Percentiles rank a stretch among this genome's conserved stretches.
Conservation (phyloP, 805 yeast species). For the Candida chilensis region DNA sequence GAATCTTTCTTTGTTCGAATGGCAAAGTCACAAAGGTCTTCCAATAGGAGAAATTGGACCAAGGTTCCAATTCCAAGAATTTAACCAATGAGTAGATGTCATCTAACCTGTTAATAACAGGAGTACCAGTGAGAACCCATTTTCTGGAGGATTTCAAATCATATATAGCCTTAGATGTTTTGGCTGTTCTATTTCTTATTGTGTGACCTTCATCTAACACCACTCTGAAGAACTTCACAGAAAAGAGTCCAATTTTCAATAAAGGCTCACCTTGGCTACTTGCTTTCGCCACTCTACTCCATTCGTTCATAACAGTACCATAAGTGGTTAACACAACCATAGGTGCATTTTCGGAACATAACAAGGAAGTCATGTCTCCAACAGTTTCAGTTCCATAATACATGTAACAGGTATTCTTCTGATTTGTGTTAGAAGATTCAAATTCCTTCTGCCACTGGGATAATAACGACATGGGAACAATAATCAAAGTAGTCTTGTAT, state of each 20-base stretch:
- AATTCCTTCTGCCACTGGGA: slow-evolving; percentile 89
- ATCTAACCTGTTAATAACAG: slow-evolving; percentile 80
- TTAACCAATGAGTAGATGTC: slow-evolving; percentile 74
- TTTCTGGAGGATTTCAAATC: slow-evolving; percentile 54
- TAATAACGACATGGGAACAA: slow-evolving; percentile 87
- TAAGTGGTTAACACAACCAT: slow-evolving; percentile 74
- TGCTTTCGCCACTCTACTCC: slow-evolving; percentile 31
- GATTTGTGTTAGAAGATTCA: slow-evolving; percentile 39
- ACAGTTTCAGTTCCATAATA: slow-evolving; percentile 67
- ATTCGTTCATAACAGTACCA: slow-evolving; percentile 79
- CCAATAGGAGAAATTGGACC: slow-evolving; percentile 85
- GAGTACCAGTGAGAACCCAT: slow-evolving; percentile 92
- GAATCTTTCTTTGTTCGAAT: slow-evolving; percentile 63
- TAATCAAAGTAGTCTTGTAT: slow-evolving; percentile 59
- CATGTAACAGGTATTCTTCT: slow-evolving; percentile 38
- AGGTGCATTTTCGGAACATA: slow-evolving; percentile 46
- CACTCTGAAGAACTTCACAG: slow-evolving; percentile 66
- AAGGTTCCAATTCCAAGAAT: slow-evolving; percentile 77
- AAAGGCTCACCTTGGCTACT: slow-evolving; percentile 11
- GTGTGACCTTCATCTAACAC: slow-evolving; percentile 88
- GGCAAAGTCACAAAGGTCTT: slow-evolving; percentile 77
- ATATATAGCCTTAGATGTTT: slow-evolving; percentile 71
- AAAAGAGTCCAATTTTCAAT: slow-evolving; percentile 47
- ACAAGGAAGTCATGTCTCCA: slow-evolving; percentile 34
- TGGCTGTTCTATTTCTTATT: slow-evolving; percentile 70